These are phyloP conservation scores for Kuraishia piskuri DNA, from an alignment of 805 yeast genomes.

Conservation along the genomic window DNA sequence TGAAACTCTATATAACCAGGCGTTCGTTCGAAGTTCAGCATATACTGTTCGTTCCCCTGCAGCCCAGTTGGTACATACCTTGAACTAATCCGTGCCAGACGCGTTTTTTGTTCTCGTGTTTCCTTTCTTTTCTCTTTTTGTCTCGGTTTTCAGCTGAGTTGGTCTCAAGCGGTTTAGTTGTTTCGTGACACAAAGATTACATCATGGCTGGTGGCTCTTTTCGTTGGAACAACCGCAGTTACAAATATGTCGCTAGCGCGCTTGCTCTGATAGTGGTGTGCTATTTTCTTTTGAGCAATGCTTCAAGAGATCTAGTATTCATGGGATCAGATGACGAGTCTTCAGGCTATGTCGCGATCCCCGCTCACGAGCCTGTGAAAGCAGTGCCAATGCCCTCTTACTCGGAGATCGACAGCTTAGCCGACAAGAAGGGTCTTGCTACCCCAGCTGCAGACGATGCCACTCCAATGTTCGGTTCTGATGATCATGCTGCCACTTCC, in stretches of 20 bases:
- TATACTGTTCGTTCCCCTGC: background rate
- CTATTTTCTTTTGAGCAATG: background rate
- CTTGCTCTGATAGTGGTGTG: background rate
- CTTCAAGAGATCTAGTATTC: background rate
- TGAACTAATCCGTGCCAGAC: background rate
- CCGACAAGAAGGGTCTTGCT: background rate
- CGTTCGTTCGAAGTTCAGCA: background rate
- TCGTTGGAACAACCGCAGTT: background rate
- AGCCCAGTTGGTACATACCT: background rate
- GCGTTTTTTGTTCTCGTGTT: background rate
- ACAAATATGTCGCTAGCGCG: background rate
- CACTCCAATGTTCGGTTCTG: background rate
- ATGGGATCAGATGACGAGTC: background rate
- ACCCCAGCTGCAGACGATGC: background rate
- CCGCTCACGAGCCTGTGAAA: background rate
- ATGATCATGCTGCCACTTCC: background rate
- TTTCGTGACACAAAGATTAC: background rate
- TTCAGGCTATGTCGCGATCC: background rate
- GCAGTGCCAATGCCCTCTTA: background rate
- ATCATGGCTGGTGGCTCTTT: background rate
- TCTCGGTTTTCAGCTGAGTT: background rate
- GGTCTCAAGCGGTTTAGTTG: background rate
- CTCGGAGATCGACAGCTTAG: background rate
- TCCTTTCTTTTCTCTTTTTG: too few species aligned
- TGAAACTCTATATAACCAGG: background rate